Conservation (phyloP, 139 green algal species). For the Chlorella vulgaris region DNA sequence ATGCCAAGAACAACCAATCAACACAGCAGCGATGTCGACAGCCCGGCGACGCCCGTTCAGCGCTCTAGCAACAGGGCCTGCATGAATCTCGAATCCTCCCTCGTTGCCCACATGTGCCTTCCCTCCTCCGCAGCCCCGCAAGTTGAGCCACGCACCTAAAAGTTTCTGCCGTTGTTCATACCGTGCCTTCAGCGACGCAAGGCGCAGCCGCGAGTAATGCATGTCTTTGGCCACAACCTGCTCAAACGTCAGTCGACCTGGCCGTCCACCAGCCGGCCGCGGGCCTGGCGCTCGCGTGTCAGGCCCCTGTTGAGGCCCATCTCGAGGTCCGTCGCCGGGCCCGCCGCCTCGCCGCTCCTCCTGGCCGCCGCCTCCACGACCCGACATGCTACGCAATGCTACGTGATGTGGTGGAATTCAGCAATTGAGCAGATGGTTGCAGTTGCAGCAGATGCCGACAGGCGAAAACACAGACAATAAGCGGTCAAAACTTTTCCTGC, state of each 20-base stretch:
- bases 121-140: not conserved
- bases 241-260: not conserved
- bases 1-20: not conserved
- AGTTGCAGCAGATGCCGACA: not conserved
- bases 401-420: not conserved
- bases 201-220: not conserved
- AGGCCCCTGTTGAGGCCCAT: too few species aligned
- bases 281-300: not conserved
- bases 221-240: not conserved
- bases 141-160: constrained; percentile 3
- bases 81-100: not conserved
- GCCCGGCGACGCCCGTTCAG: too few species aligned
- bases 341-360: too few species aligned
- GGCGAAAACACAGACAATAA: not conserved
- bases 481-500: not conserved
- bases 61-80: too few species aligned
- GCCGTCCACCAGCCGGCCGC: not conserved
- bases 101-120: not conserved
- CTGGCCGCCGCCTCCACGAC: not conserved
- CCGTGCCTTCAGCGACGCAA: not conserved
- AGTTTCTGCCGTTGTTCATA: constrained; percentile 1
- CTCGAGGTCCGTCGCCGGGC: too few species aligned
- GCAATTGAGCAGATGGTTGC: not conserved
- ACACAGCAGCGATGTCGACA: not conserved
- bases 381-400: too few species aligned